Evolutionary conservation across 2,329 filamentous ascomycete species (phyloP).

Genomic region (Botrytis aclada): DNA sequence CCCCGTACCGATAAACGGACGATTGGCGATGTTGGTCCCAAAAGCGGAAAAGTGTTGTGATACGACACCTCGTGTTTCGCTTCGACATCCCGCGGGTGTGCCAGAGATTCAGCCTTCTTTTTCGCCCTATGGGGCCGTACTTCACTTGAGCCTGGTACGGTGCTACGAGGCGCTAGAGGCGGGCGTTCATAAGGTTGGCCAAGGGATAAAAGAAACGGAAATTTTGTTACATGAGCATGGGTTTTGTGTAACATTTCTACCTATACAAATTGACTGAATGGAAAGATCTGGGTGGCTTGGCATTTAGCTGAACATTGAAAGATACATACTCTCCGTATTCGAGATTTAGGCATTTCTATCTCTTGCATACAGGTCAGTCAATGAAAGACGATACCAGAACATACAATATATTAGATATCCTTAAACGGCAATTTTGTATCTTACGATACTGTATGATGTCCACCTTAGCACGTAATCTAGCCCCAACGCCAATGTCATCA

Average conservation of each 20-base stretch:
- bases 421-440: constrained; percentile 6
- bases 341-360: not conserved
- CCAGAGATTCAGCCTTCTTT: constrained; percentile 20
- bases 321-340: not conserved
- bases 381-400: not conserved
- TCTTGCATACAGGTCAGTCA: not conserved
- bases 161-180: constrained; percentile 1
- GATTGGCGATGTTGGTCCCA: constrained; percentile 13
- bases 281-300: constrained; percentile 12
- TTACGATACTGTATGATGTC: not conserved
- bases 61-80: constrained; percentile 17
- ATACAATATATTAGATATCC: not conserved
- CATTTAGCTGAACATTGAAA: constrained; percentile 11
- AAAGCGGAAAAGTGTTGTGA: constrained; percentile 8
- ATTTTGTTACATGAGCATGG: not conserved
- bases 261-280: not conserved
- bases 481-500: constrained; percentile 2
- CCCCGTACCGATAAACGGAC: not conserved
- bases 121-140: constrained; percentile 16
- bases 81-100: constrained; percentile 5
- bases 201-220: constrained; percentile 5
- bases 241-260: constrained; percentile 7
- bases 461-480: constrained; percentile 11
- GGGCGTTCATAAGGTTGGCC: constrained; percentile 9
- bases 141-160: not conserved